Percentiles rank a stretch among this genome's conserved stretches.
phyloP scores from a whole-genome alignment of 2,329 filamentous ascomycete species.

The Beauveria pseudobassiana region DNA sequence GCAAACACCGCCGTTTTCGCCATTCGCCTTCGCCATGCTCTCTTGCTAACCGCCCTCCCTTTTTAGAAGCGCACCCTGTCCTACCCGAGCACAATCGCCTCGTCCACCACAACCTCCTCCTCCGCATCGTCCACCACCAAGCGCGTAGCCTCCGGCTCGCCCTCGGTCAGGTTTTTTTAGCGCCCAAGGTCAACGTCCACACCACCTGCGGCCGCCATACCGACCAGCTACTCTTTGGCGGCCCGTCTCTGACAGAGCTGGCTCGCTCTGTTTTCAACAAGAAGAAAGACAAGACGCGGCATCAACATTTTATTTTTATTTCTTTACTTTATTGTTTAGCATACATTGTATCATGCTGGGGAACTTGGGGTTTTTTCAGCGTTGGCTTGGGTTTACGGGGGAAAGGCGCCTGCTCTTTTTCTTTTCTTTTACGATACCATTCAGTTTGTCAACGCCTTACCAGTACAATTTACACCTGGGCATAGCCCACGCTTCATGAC shows the following conservation, averaged over 20 bases:
- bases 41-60: neutral
- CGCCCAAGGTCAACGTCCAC: slow-evolving; percentile 42
- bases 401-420: neutral
- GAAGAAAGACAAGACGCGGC: slow-evolving; percentile 11
- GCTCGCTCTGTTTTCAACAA: slow-evolving; percentile 34
- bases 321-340: neutral
- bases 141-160: slow-evolving; percentile 23
- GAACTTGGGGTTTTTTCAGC: neutral
- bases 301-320: neutral
- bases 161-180: slow-evolving; percentile 27
- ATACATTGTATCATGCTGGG: neutral
- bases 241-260: slow-evolving; percentile 37
- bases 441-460: neutral
- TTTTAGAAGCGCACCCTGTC: slow-evolving; percentile 7
- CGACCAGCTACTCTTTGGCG: slow-evolving; percentile 45
- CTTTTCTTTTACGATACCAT: neutral
- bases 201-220: slow-evolving; percentile 49
- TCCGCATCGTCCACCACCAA: slow-evolving; percentile 19
- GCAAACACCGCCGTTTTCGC: neutral
- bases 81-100: slow-evolving; percentile 22
- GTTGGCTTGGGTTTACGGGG: neutral
- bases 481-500: neutral
- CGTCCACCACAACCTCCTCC: slow-evolving; percentile 21
- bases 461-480: neutral
- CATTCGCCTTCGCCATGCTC: neutral